Base-by-base conservation (phyloP, 352 stramenopile species). In the Globisporangium carolinianum region DNA sequence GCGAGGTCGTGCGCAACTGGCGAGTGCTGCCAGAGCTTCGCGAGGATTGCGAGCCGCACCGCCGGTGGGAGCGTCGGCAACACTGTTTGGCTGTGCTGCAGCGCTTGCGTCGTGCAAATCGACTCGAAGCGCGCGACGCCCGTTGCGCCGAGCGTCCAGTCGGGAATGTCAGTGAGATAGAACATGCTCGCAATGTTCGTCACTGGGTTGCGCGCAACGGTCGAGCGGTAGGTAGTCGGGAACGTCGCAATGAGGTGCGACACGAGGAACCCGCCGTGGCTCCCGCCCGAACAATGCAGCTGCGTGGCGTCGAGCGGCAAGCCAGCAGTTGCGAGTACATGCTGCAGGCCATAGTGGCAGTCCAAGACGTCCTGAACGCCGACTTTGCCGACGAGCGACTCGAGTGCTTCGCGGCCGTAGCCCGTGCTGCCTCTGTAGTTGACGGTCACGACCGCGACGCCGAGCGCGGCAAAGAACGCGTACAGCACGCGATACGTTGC, bases 401-500 rank as follows among this genome's bases (percentile, higher is more conserved):
- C 82, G 12, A 98, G 62, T 43, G 87, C 58, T n/a, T 76, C 66
- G 41, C 92, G 76, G 6, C 96, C 96, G 67, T 97, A 98, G 24
- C 95, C 96, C 17, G 80, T 97, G 15, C 87, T 97, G n/a, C 96
- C 96, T 49, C 95, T 80, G 70, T 97, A 99, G 75, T 99, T 99
- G 14, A 98, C 91, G 2, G 73, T 85, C 39, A 98, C 69, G 55
- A 98, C 76, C 5, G 88, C 93, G 67, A 97, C 98, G 18, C 88
- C 79, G 36, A 91, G 62, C 12, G 79, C 85, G 60, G 90, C 82
- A 35, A 98, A 84, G 68, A 89, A 98, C 12, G 93, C 85, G 67
- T 91, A 97, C 51, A 87, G 73, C 35, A 80, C 72, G 41, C 91
- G 69, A 69, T 96, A 98, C 38, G 76, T 83, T 24, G 89, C 91